Evolutionary conservation across 768 basidiomycete genomes (phyloP), one percentile per base, ranked within the genome.

Genomic region (Leccinum barrowsii): DNA sequence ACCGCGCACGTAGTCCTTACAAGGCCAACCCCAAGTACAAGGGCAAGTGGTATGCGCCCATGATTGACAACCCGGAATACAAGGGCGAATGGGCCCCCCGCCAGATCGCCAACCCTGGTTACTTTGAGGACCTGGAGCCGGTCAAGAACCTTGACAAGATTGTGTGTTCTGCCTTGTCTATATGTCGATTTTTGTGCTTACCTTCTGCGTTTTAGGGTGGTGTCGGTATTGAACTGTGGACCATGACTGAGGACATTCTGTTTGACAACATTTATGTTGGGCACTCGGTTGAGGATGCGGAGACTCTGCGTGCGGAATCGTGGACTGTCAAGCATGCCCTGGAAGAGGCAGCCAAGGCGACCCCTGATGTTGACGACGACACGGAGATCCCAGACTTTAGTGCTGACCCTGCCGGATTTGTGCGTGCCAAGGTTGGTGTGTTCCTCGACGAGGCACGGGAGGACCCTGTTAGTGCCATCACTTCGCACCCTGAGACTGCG

Each of bases 171-270:
- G 7, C 17, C 11, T 2, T 10, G 1, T n/a, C 22, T 7, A 11
- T 13, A 11, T 34, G 15, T 19, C 12, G 7, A 2, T 17, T 7
- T 12, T 22, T 34, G 37, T 58, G n/a, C 50, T 65, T 1, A 70
- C 3, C 46, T 3, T 10, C 3, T 42, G 13, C 32, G 1, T 19
- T 56, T 15, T 58, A 90, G 89, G 91, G 92, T 65, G 94, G 94
- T 76, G 84, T 97, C 61, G 95, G 95, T 69, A 95, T 98, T 64
- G 97, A 99, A 76, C 86, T 98, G 66, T 99, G 97, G 97, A 96
- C 96, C 49, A 99, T 98, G 97, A 96, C 95, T 46, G 91, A 91
- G 75, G 88, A 92, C 70, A 94, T 94, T 66, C 81, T 94, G 65
- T 95, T 94, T 73, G 86, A 92, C 76, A 94, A 93, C 79, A 85